Evolutionary conservation across 768 basidiomycete genomes (phyloP).

Genomic region (Filobasidium floriforme): DNA sequence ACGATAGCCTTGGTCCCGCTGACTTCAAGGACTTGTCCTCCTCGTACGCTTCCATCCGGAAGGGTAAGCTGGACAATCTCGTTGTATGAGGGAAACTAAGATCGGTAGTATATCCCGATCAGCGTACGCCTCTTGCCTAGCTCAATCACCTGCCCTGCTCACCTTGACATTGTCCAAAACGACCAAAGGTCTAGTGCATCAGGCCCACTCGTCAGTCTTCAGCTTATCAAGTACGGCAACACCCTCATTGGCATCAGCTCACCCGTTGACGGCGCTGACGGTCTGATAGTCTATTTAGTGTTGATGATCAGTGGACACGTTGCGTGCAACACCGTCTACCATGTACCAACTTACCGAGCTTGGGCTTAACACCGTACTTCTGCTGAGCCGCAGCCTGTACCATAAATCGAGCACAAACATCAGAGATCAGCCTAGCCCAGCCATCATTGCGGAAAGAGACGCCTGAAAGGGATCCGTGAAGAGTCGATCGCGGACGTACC

Average conservation of each 20-base stretch:
- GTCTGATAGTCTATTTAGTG: constrained; percentile 70
- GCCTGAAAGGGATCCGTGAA: neutral
- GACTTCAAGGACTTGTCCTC: constrained; percentile 95
- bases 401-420: neutral
- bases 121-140: neutral
- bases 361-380: constrained; percentile 80
- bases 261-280: constrained; percentile 98
- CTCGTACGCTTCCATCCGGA: constrained; percentile 88
- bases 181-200: constrained; percentile 69
- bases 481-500: constrained; percentile 22
- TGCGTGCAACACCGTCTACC: neutral
- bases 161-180: constrained; percentile 98
- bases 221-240: neutral
- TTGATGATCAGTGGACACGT: neutral
- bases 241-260: constrained; percentile 37
- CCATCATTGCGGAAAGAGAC: neutral
- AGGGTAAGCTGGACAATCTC: constrained; percentile 94
- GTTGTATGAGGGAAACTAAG: constrained; percentile 91
- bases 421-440: neutral
- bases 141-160: constrained; percentile 25
- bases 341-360: constrained; percentile 58
- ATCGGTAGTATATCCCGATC: neutral
- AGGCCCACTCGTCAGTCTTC: constrained; percentile 2
- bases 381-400: constrained; percentile 76
- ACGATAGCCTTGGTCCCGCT: constrained; percentile 98